Evolutionary conservation across 106 monocot species (phyloP).

Genomic region (Apostasia ramifera): DNA sequence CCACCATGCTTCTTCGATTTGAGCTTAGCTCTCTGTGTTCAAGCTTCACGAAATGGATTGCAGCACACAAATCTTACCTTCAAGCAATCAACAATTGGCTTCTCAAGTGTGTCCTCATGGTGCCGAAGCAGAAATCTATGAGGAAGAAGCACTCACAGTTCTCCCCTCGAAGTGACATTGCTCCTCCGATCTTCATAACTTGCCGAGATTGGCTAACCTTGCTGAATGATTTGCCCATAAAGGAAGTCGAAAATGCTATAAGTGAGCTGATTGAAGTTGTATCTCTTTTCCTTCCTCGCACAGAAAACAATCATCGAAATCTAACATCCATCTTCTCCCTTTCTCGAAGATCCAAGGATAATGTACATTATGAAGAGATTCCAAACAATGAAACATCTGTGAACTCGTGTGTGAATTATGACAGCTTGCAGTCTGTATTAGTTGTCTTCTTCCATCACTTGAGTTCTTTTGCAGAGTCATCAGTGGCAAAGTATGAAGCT

Average conservation of each 20-base stretch:
- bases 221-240: slow-evolving; percentile 31
- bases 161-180: slow-evolving; percentile 29
- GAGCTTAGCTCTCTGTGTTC: slow-evolving; percentile 56
- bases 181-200: slow-evolving; percentile 76
- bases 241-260: slow-evolving; percentile 52
- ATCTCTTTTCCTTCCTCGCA: slow-evolving; percentile 36
- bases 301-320: slow-evolving; percentile 38
- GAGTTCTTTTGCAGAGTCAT: slow-evolving; percentile 43
- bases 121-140: slow-evolving; percentile 22
- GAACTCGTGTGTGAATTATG: slow-evolving; percentile 39
- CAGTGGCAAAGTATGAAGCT: slow-evolving; percentile 40
- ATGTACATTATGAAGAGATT: slow-evolving; percentile 10
- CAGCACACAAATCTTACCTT: slow-evolving; percentile 64
- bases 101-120: slow-evolving; percentile 54
- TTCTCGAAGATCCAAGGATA: slow-evolving; percentile 14
- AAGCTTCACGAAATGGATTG: slow-evolving; percentile 80
- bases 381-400: slow-evolving; percentile 19
- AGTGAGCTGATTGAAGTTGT: slow-evolving; percentile 36
- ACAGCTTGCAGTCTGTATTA: slow-evolving; percentile 45
- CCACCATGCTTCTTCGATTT: slow-evolving; percentile 27
- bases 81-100: slow-evolving; percentile 73
- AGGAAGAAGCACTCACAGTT: slow-evolving; percentile 21
- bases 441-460: slow-evolving; percentile 38
- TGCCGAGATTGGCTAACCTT: slow-evolving; percentile 65
- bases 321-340: slow-evolving; percentile 25